Base-by-base conservation (phyloP, 108 stramenopile species). In the Cylindrotheca fusiformis region DNA sequence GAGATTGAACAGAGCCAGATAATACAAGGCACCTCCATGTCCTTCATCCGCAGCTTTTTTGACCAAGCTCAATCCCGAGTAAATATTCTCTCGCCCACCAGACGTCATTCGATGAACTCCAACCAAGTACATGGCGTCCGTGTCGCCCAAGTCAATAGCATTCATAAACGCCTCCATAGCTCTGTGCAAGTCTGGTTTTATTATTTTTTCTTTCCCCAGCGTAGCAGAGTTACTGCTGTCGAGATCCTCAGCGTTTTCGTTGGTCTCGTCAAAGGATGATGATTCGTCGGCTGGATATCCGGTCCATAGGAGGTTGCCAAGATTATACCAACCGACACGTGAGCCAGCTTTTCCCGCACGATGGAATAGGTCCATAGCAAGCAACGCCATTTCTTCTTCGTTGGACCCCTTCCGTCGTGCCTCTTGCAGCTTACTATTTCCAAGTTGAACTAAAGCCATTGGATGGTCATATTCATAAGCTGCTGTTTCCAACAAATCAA, bases 121-220 rank as follows among this genome's bases (percentile, higher is more conserved):
- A 3, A 93, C 77, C 59, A 93, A 86, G 48, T 90, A 93, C 74
- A 83, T 75, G 18, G 91, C 85, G 77, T 93, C 91, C 0, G 75
- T 61, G 66, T 93, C 91, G 17, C 87, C 88, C 31, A 87, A 53
- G 45, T 83, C 74, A 50, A 89, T 82, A 23, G 91, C 88, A 32
- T 80, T 71, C n/a, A 59, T 47, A 67, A 89, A 89, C 20, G 79
- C 67, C 10, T 84, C 73, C 71, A 87, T 85, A 12, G 86, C 81
- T 52, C 32, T 36, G 6, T 67, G n/a, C 20, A 48, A 32, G 46
- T 75, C 65, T 4, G 58, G 36, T 33, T 20, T 24, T 18, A 75
- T 4, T 12, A 69, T 55, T 56, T 49, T 30, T n/a, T 30, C 29
- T 20, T 46, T 30, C 0, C 30, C 33, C 6, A 49, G n/a, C 2